A percentile compares a stretch with the other conserved stretches of the same genome.
Conservation (phyloP, 257 asterid species). For the Solanum lignicaule region DNA sequence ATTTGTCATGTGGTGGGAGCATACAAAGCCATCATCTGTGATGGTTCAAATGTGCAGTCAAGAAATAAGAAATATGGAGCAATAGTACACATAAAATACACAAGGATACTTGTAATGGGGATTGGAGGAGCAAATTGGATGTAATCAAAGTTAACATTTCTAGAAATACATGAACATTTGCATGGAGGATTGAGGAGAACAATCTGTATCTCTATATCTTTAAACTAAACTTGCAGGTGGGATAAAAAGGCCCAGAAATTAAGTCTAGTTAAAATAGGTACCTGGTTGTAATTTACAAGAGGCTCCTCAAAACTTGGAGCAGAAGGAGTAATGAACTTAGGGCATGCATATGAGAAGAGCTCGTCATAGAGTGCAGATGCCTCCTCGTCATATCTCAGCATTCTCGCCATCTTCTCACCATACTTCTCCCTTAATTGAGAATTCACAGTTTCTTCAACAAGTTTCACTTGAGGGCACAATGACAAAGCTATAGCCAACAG, state of each 20-base stretch:
- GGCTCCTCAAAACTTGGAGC: slow-evolving; percentile 95
- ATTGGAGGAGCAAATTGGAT: background rate
- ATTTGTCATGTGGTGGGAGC: background rate
- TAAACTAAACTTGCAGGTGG: background rate
- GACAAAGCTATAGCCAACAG: slow-evolving; percentile 78
- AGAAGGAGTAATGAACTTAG: slow-evolving; percentile 96
- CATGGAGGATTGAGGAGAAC: background rate
- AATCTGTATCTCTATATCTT: background rate
- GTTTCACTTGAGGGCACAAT: slow-evolving; percentile 83
- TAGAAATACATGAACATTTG: background rate
- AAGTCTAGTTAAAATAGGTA: slow-evolving; percentile 1
- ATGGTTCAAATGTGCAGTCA: background rate
- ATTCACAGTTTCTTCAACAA: slow-evolving; percentile 84
- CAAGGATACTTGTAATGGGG: background rate
- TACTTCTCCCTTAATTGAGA: slow-evolving; percentile 81
- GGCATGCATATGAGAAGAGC: slow-evolving; percentile 98
- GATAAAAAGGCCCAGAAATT: background rate
- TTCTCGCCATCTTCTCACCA: slow-evolving; percentile 87
- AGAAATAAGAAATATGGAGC: background rate
- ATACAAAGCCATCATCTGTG: background rate
- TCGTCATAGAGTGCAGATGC: slow-evolving; percentile 81
- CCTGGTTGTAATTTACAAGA: slow-evolving; percentile 98
- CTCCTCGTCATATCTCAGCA: slow-evolving; percentile 86
- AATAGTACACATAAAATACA: background rate
- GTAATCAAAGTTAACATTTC: background rate